Conservation (phyloP, 352 stramenopile genomes). For the Nothophytophthora sp. region DNA sequence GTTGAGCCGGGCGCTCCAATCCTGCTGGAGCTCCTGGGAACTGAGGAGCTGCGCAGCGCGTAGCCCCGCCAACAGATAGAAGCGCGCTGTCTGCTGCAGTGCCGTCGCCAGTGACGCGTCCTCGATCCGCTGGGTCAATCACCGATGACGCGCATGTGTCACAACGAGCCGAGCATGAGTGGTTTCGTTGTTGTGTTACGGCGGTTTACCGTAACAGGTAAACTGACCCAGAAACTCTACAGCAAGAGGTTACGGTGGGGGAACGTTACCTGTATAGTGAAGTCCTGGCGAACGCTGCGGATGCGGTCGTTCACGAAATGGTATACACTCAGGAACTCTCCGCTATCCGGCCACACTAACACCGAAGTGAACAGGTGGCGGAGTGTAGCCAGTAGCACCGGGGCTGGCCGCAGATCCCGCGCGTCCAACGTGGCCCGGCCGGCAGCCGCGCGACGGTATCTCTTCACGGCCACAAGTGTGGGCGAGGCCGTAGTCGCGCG, state of each 20-base stretch:
- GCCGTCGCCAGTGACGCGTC: conserved; percentile 33
- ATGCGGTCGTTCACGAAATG: conserved; percentile 75
- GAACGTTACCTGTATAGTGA: conserved; percentile 69
- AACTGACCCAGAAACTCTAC: no score
- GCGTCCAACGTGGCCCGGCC: conserved; percentile 29
- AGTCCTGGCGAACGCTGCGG: conserved; percentile 72
- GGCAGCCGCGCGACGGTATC: conserved; percentile 55
- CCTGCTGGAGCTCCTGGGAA: conserved; percentile 6
- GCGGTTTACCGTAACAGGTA: no score
- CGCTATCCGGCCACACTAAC: conserved; percentile 29
- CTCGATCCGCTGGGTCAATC: conserved; percentile 32
- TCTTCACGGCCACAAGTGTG: conserved; percentile 38
- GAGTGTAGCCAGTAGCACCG: conserved; percentile 41
- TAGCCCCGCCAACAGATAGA: conserved; percentile 56
- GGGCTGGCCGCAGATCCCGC: conserved; percentile 31
- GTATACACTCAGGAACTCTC: conserved; percentile 65
- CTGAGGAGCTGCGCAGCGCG: conserved; percentile 36
- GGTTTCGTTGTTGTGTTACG: no score
- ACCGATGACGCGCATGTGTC: background rate
- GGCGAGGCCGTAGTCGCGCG: conserved; percentile 1
- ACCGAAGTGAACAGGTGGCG: conserved; percentile 46
- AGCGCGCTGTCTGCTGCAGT: conserved; percentile 51
- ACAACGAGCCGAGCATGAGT: no score
- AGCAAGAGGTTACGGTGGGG: no score
- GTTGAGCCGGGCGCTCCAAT: conserved; percentile 75